Base-by-base conservation (phyloP, 2,329 filamentous ascomycete species). In the Penicillium sp. region DNA sequence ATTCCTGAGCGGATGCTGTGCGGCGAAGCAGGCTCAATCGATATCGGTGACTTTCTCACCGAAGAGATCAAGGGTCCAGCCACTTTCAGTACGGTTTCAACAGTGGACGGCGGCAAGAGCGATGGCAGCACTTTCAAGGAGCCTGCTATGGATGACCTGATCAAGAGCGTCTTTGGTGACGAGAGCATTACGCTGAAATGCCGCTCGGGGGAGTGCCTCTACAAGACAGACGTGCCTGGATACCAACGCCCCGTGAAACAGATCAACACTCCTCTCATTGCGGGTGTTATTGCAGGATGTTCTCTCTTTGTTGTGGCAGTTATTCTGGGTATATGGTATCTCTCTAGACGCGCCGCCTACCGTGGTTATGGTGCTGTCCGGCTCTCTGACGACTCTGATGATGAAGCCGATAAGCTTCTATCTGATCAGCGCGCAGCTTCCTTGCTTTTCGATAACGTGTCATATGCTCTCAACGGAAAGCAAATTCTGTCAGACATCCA, bases 211-310 rank as follows among this genome's bases (percentile, higher is more conserved):
- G 94, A 99, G 76, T 99, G 94, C 77, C 78, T 99, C 33, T 92
- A 97, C 73, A 84, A 89, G 69, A 96, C 92, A 5, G 89, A 97
- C 66, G 87, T 97, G 6, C 94, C 94, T 16, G 94, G 95, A 18
- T 99, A 96, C 68, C 81, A 88, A 63, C 83, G 88, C 20, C 91
- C 93, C 0, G 83, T 97, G 59, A 96, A 97, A 77, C 87, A 88
- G 69, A 97, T 99, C 75, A 99, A 99, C 71, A 97, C 93, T 0
- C 94, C 93, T 3, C 81, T 99, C 49, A 99, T 99, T 64, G 93
- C 95, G 11, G 88, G 90, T 14, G 89, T 97, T 47, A 97, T 99
- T 66, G 92, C 91, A 23, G 88, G 84, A 6, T 89, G 86, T 66
- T 88, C 89, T 0, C 79, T 99, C 0, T 96, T 97, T 67, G 80